A percentile compares a stretch with the other conserved stretches of the same genome.
These are phyloP conservation scores for Metschnikowia lochheadii DNA, from an alignment of 805 yeast species.

Conservation along the genomic window DNA sequence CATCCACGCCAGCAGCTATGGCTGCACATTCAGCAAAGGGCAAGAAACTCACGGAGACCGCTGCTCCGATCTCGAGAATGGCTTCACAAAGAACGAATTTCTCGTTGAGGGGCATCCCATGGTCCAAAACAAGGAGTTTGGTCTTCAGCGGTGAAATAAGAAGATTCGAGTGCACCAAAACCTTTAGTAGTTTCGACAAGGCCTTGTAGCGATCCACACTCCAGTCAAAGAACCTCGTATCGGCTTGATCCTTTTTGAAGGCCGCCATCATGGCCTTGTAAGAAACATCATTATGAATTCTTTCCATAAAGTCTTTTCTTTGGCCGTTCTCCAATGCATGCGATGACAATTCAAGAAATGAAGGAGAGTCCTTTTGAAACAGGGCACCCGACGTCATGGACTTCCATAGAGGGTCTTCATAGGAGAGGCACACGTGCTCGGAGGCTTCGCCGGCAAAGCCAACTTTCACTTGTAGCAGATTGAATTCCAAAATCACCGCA, in stretches of 20 bases:
- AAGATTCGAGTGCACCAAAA: constrained; percentile 7
- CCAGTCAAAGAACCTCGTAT: constrained; percentile 13
- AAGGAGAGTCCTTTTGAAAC: constrained; percentile 5
- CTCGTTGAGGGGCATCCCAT: constrained; percentile 5
- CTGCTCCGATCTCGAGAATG: constrained; percentile 5
- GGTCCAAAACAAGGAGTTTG: constrained; percentile 16
- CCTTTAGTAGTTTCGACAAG: constrained; percentile 9
- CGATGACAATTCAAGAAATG: constrained; percentile 10
- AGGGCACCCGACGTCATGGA: not conserved
- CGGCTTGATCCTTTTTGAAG: constrained; percentile 4
- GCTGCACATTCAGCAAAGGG: constrained; percentile 12
- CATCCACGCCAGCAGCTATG: constrained; percentile 12
- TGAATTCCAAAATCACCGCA: constrained; percentile 18
- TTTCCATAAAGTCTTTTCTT: not conserved
- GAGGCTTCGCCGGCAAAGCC: constrained; percentile 18
- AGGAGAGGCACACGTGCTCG: constrained; percentile 6
- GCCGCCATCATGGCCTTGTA: constrained; percentile 1
- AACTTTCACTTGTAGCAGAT: constrained; percentile 6
- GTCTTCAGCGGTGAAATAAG: constrained; percentile 11
- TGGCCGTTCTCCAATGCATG: constrained; percentile 9
- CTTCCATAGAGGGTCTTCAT: constrained; percentile 10
- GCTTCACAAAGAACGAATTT: constrained; percentile 13
- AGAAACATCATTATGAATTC: not conserved
- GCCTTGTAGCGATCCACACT: constrained; percentile 7
- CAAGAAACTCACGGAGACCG: constrained; percentile 12